Conservation (phyloP, 441 rosid species). For the Populus hybrid region DNA sequence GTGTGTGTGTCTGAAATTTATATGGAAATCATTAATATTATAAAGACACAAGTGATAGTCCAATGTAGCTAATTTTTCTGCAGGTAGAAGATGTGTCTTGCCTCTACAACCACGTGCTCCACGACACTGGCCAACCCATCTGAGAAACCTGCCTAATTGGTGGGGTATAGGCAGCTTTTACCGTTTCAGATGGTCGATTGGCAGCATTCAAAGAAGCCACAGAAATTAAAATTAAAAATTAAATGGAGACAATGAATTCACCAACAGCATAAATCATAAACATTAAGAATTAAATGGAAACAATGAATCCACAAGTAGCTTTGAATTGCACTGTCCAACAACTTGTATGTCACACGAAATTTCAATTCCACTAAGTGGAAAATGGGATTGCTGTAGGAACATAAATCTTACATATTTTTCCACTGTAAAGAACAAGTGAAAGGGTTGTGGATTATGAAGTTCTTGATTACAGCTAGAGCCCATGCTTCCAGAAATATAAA, state of each 20-base stretch:
- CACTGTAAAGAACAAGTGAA: neutral
- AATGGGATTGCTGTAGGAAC: no score
- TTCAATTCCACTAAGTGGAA: no score
- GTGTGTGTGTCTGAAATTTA: neutral
- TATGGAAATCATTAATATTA: no score
- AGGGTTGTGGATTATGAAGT: neutral
- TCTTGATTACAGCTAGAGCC: neutral
- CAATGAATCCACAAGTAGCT: no score
- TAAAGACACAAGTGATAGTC: constrained; percentile 2
- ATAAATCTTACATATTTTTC: neutral
- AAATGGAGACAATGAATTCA: no score
- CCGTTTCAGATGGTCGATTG: constrained; percentile 10
- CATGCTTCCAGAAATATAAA: neutral
- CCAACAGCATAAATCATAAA: no score
- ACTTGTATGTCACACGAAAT: no score
- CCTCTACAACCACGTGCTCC: constrained; percentile 35
- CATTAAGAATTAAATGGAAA: no score
- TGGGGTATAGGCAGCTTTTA: constrained; percentile 16
- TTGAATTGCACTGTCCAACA: no score
- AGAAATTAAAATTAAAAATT: neutral
- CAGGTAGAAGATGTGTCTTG: constrained; percentile 11
- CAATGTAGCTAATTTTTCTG: constrained; percentile 10
- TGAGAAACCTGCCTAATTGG: constrained; percentile 9
- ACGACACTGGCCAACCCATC: constrained; percentile 12
- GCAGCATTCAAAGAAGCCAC: neutral